Base-by-base conservation (phyloP, 306 rosid genomes). In the Argentina anserina region DNA sequence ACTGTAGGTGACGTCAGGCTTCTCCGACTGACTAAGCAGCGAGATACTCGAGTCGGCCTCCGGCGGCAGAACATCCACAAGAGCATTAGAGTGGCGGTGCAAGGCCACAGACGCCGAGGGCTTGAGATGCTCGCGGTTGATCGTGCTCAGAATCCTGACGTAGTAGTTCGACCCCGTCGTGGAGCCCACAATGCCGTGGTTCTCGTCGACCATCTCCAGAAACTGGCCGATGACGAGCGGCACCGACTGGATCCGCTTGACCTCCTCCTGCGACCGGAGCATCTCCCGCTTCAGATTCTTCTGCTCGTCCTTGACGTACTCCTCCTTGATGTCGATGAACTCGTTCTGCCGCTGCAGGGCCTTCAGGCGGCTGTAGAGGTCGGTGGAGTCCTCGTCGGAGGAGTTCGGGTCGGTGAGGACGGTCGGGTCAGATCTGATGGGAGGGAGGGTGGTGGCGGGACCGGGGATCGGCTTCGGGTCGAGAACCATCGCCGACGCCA, bases 41-140 rank as follows among this genome's bases (percentile, higher is more conserved):
- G 99, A 95, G 63, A 95, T 95, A 21, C 99, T 95, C 2, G 99
- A 95, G 25, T 95, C 99, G 3, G 99, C 99, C 81, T 95, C 99
- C 2, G 99, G 99, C 5, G 99, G 99, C 50, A 95, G 85, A 40
- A 95, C 99, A 23, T 95, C 99, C 34, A 95, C 99, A 1, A 95
- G 97, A 0, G 99, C 99, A 50, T 95, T 95, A 15, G 99, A 95
- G 74, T 95, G 99, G 9, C 99, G 97, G 75, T 95, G 99, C 64
- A 95, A 82, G 0, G 99, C 99, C 15, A 91, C 99, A 6, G 97
- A 91, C 0, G 99, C 97, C 1, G 99, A 88, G 28, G 99, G 99
- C 75, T 95, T 95, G 47, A 95, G 85, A 6, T 87, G 96, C 79
- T 95, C 99, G 0, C 99, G 89, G 37, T 95, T 95, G 53, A 95